Evolutionary conservation across 73 alveolate species (phyloP).

Genomic region (Uronychia binucleata): DNA sequence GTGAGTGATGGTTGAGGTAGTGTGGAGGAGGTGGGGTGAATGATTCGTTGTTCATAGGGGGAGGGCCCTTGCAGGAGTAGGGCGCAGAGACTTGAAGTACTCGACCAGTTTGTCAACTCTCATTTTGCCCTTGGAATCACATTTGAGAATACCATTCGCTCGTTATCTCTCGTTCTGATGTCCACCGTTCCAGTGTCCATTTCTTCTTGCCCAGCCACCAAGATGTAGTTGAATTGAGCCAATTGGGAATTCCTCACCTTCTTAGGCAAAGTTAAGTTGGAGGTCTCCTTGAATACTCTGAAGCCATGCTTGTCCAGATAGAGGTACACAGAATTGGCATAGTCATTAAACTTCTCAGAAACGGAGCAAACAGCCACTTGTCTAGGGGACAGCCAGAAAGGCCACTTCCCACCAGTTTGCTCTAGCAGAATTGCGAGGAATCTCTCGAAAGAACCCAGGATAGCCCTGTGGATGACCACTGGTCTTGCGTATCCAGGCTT

Average conservation of each 20-base stretch:
- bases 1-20: too few species aligned
- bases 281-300: constrained; percentile 86
- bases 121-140: constrained; percentile 71
- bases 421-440: constrained; percentile 95
- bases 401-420: constrained; percentile 99
- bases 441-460: constrained; percentile 99
- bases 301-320: constrained; percentile 85
- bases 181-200: constrained; percentile 87
- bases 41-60: too few species aligned
- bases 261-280: constrained; percentile 91
- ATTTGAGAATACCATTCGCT: constrained; percentile 25
- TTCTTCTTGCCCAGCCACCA: constrained; percentile 99
- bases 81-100: constrained; percentile 33
- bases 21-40: too few species aligned
- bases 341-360: constrained; percentile 89
- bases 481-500: constrained; percentile 99
- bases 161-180: constrained; percentile 95
- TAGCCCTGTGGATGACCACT: constrained; percentile 99
- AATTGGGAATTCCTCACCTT: constrained; percentile 97
- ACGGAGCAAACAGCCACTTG: constrained; percentile 96
- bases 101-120: constrained; percentile 68
- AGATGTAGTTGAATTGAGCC: constrained; percentile 92
- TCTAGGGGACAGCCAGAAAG: constrained; percentile 99
- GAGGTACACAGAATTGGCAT: constrained; percentile 83
- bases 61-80: neutral